Evolutionary conservation across 2,329 filamentous ascomycete species (phyloP).

Genomic region (Sclerotinia sclerotiorum): DNA sequence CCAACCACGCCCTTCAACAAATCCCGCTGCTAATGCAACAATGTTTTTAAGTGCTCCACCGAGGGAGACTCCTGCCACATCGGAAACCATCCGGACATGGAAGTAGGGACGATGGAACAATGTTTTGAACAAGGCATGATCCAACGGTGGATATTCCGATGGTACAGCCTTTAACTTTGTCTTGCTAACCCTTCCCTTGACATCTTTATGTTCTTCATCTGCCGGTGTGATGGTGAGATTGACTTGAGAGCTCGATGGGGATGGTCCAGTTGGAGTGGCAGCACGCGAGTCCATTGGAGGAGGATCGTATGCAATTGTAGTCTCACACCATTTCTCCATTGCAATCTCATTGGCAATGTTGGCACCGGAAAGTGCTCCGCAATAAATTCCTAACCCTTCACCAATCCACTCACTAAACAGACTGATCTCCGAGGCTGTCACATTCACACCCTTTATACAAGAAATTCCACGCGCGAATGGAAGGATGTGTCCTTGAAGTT

Average conservation of each 20-base stretch:
- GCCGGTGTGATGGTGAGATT: slow-evolving; percentile 50
- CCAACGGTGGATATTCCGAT: slow-evolving; percentile 78
- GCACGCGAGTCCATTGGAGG: slow-evolving; percentile 82
- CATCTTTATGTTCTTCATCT: slow-evolving; percentile 63
- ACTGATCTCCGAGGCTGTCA: slow-evolving; percentile 79
- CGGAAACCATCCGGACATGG: slow-evolving; percentile 88
- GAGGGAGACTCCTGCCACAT: slow-evolving; percentile 95
- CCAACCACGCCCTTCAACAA: slow-evolving; percentile 94
- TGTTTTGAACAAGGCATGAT: slow-evolving; percentile 77
- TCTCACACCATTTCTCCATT: slow-evolving; percentile 94
- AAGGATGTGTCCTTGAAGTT: slow-evolving; percentile 82
- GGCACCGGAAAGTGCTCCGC: slow-evolving; percentile 89
- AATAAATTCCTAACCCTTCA: slow-evolving; percentile 89
- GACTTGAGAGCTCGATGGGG: slow-evolving; percentile 49
- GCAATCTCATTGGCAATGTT: slow-evolving; percentile 97
- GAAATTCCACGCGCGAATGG: slow-evolving; percentile 92
- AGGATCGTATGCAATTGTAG: slow-evolving; percentile 93
- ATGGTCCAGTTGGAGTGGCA: slow-evolving; percentile 58
- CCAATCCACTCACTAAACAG: slow-evolving; percentile 96
- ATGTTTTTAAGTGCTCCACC: slow-evolving; percentile 96
- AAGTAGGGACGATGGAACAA: slow-evolving; percentile 98
- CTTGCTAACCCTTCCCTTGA: slow-evolving; percentile 64
- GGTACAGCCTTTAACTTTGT: slow-evolving; percentile 75
- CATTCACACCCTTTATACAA: slow-evolving; percentile 97
- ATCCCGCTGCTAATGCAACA: slow-evolving; percentile 89